Evolutionary conservation across 768 basidiomycete genomes (phyloP).

Genomic region (Mycena olivaceomarginata): DNA sequence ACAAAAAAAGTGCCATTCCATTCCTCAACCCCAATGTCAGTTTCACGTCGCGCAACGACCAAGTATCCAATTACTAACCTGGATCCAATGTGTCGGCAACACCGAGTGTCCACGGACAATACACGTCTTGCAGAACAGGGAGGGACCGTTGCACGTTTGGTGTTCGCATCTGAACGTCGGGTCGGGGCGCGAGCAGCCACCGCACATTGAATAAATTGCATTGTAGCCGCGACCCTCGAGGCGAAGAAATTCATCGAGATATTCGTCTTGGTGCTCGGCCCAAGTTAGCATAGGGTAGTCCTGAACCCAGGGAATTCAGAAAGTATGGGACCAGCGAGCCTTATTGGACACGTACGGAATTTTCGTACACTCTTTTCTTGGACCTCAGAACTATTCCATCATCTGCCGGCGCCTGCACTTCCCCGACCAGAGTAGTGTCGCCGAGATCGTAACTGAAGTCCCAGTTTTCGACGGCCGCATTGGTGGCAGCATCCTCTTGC

Average conservation of each 20-base stretch:
- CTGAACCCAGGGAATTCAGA: neutral
- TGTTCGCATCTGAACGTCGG: conserved; percentile 13
- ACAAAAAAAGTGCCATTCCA: neutral
- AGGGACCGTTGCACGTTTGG: conserved; percentile 1
- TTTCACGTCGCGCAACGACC: neutral
- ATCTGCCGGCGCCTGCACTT: neutral
- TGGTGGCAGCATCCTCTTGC: neutral
- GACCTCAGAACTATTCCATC: neutral
- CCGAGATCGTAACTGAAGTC: conserved; percentile 1
- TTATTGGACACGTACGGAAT: neutral
- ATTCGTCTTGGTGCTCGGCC: neutral
- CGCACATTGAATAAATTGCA: neutral
- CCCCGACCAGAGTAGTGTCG: neutral
- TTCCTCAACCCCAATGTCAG: neutral
- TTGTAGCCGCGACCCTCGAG: neutral
- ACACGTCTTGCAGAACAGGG: neutral
- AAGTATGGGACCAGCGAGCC: too few relatives aligned
- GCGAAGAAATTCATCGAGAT: neutral
- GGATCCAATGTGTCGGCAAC: conserved; percentile 12
- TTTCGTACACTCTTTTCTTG: neutral
- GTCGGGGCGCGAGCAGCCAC: neutral
- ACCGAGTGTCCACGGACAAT: neutral
- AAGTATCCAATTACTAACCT: neutral
- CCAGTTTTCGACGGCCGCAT: neutral
- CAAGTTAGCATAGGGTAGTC: neutral